These are phyloP conservation scores for Primulina tabacum DNA, from an alignment of 257 asterid genomes.

Conservation along the genomic window DNA sequence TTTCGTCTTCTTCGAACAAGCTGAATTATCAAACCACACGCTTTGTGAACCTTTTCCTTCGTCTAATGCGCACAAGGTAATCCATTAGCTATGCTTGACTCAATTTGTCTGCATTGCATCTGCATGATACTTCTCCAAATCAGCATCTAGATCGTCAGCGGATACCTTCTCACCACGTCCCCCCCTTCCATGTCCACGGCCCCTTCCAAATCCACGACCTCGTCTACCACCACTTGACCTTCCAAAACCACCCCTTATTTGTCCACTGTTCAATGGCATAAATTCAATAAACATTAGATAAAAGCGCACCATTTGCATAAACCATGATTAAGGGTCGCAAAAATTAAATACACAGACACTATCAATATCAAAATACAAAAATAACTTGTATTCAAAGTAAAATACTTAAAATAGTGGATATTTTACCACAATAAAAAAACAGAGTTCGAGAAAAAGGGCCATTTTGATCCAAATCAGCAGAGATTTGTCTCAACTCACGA, in stretches of 20 bases:
- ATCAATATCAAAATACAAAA: not conserved
- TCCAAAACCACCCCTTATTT: conserved; percentile 50
- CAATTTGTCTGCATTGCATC: conserved; percentile 42
- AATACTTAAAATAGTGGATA: too few species aligned
- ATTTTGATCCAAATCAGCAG: not conserved
- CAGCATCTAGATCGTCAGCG: conserved; percentile 77
- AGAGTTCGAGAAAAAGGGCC: not conserved
- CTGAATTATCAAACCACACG: not conserved
- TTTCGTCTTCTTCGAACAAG: conserved; percentile 25
- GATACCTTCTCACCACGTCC: conserved; percentile 53
- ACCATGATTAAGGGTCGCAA: not conserved
- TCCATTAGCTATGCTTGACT: conserved; percentile 12
- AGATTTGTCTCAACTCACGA: too few species aligned
- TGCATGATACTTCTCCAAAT: conserved; percentile 64
- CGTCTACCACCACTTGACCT: conserved; percentile 51
- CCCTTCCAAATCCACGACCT: conserved; percentile 43
- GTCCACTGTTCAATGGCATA: conserved; percentile 35
- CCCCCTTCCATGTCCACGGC: conserved; percentile 41
- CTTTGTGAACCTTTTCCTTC: conserved; percentile 10
- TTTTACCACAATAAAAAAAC: not conserved
- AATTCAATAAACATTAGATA: conserved; percentile 9
- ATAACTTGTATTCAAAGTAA: not conserved
- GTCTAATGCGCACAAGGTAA: conserved; percentile 16
- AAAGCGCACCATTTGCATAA: not conserved
- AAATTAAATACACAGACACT: not conserved